Conservation (phyloP, 2,329 filamentous ascomycete species). For the Leptographium galeiforme region DNA sequence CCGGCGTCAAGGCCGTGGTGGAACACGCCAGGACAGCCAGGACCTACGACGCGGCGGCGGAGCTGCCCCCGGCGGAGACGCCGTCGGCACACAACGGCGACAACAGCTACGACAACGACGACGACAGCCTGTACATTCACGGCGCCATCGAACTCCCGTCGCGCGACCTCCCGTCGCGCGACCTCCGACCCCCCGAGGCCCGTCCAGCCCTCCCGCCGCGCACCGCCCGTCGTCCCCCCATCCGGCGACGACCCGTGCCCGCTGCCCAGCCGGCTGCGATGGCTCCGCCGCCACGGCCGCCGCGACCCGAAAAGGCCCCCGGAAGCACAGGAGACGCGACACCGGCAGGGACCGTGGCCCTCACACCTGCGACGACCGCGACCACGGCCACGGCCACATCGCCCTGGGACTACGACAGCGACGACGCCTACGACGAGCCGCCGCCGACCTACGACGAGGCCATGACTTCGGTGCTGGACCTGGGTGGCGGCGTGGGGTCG, state of each 20-base stretch:
- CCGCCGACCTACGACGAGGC: constrained; percentile 93
- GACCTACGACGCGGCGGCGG: neutral
- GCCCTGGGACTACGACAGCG: constrained; percentile 19
- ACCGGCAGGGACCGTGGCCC: neutral
- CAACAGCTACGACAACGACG: neutral
- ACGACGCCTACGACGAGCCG: constrained; percentile 52
- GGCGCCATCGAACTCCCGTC: too few relatives aligned
- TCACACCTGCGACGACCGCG: neutral
- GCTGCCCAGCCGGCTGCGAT: constrained; percentile 1
- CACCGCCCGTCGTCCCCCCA: neutral
- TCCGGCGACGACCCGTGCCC: neutral
- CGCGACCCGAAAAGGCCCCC: neutral
- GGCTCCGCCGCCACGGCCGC: neutral
- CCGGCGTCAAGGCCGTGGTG: constrained; percentile 49
- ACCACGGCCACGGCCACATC: neutral
- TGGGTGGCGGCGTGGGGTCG: neutral
- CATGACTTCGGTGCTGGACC: constrained; percentile 56
- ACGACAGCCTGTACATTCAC: neutral
- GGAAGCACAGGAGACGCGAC: neutral
- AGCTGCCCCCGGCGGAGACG: constrained; percentile 5
- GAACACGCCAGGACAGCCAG: constrained; percentile 4
- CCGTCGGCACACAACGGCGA: too few relatives aligned
- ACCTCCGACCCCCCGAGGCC: neutral
- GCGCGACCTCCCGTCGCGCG: neutral
- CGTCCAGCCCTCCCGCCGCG: neutral